Base-by-base conservation (phyloP, 139 green algal genomes). In the Axilococcus clingmanii region DNA sequence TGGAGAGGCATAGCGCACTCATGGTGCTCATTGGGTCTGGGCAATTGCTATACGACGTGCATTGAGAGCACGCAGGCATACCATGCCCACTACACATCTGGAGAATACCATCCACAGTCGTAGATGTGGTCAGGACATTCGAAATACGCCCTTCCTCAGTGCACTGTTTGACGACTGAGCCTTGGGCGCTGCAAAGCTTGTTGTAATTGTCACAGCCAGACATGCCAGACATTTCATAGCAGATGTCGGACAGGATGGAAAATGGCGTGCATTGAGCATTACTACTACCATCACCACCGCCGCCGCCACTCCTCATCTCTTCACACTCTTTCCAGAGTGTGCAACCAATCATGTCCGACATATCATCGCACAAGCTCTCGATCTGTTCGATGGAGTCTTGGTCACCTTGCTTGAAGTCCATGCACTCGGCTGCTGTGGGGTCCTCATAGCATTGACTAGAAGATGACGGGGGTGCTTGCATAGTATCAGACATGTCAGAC, bases 261-360 rank as follows among this genome's bases (percentile, higher is more conserved):
- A 70, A 59, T 22, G 62, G 54, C 17, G 48, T 15, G 52, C 62
- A 70, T 41, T 56, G 64, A 17, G 7, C 7, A 34, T 54, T 54
- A 16, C 29, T 25, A n/a, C n/a, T n/a, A n/a, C n/a, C n/a, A n/a
- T n/a, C n/a, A n/a, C n/a, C n/a, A 32, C 41, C 57, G 1, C 52
- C 52, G 7, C 34, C n/a, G n/a, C 17, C 17, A n/a, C 17, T 17
- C 17, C n/a, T n/a, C n/a, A n/a, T 0, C 34, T 45, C 56, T 43
- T 19, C 52, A 41, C 59, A 68, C n/a, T 44, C 16, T 17, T 14
- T 22, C 44, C 53, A 55, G 20, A 70, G 36, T 19, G 44, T 37
- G 54, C 62, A 70, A 33, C 62, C 62, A 24, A 58, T 34, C 47
- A 70, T 50, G 37, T 35, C 32, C 20, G 62, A 54, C 54, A 65